phyloP scores from a whole-genome alignment of 768 basidiomycete genomes.

The Filobasidium wieringae region DNA sequence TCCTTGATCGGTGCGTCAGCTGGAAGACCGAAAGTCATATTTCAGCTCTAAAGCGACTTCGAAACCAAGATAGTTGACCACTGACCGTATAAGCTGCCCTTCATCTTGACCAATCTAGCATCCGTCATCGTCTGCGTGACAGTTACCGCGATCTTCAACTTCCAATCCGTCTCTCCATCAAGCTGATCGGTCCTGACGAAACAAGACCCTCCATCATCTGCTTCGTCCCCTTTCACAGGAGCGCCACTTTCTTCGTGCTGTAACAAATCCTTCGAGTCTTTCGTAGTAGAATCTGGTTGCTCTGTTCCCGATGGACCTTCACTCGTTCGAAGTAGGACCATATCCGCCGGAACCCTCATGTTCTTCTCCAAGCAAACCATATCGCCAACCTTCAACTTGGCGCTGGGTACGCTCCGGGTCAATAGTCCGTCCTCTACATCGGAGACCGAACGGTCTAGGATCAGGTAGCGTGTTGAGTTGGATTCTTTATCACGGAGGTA shows the following conservation, averaged over 20 bases:
- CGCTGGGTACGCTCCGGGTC: constrained; percentile 70
- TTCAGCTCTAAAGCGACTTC: neutral
- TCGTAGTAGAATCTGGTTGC: neutral
- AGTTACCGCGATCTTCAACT: constrained; percentile 76
- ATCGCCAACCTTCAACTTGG: constrained; percentile 79
- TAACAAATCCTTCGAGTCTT: neutral
- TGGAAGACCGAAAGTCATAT: constrained; percentile 27
- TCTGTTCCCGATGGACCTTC: constrained; percentile 41
- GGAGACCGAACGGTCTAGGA: constrained; percentile 49
- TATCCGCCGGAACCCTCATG: constrained; percentile 87
- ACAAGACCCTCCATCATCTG: constrained; percentile 61
- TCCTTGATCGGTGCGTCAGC: constrained; percentile 95
- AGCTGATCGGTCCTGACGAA: constrained; percentile 97
- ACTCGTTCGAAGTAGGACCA: constrained; percentile 75
- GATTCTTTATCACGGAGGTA: constrained; percentile 84
- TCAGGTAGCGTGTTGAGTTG: constrained; percentile 81
- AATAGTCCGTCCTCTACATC: constrained; percentile 14
- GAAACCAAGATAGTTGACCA: neutral
- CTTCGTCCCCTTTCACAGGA: neutral
- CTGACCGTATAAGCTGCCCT: constrained; percentile 83
- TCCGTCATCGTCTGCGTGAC: constrained; percentile 64
- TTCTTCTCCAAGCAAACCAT: constrained; percentile 89
- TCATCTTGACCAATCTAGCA: constrained; percentile 48
- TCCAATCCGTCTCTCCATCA: constrained; percentile 99
- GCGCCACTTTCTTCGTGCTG: neutral